Conservation (phyloP, 2,329 filamentous ascomycete genomes). For the Cordyceps farinosa region DNA sequence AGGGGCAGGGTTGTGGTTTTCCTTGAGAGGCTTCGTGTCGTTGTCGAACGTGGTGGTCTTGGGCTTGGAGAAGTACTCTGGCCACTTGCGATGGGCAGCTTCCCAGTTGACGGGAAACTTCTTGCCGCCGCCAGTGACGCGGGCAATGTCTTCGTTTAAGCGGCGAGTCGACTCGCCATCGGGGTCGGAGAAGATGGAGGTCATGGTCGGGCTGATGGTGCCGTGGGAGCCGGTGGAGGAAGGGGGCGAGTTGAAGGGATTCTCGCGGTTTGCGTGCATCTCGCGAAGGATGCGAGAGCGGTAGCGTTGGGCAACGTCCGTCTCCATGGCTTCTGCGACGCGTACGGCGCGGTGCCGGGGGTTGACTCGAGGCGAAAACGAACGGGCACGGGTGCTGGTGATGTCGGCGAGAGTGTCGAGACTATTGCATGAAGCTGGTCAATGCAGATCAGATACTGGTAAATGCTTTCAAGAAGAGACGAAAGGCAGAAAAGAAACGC, state of each 20-base stretch:
- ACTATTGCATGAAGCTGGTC: constrained; percentile 12
- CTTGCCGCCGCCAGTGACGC: constrained; percentile 36
- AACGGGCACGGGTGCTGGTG: not conserved
- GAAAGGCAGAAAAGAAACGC: constrained; percentile 5
- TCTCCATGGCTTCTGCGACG: constrained; percentile 37
- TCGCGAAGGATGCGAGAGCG: constrained; percentile 49
- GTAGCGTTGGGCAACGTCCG: constrained; percentile 40
- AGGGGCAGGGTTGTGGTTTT: constrained; percentile 39
- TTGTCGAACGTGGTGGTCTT: constrained; percentile 31
- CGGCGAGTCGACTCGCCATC: constrained; percentile 53
- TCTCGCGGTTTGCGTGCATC: constrained; percentile 50
- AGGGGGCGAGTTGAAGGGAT: constrained; percentile 57
- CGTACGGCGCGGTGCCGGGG: constrained; percentile 21
- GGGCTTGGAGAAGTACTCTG: constrained; percentile 46
- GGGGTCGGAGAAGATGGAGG: constrained; percentile 50
- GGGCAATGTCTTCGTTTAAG: constrained; percentile 47
- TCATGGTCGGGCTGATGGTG: constrained; percentile 52
- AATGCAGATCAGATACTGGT: constrained; percentile 9
- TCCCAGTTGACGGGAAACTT: constrained; percentile 43
- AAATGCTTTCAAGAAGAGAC: not conserved
- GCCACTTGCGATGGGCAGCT: constrained; percentile 48
- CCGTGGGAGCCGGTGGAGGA: constrained; percentile 57
- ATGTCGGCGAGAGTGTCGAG: not conserved
- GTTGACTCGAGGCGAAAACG: not conserved
- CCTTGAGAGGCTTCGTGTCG: constrained; percentile 40